Percentiles rank a stretch among this genome's conserved stretches.
Conservation (phyloP, 176 grass and related monocot species). For the bread wheat (Triticum aestivum) region DNA sequence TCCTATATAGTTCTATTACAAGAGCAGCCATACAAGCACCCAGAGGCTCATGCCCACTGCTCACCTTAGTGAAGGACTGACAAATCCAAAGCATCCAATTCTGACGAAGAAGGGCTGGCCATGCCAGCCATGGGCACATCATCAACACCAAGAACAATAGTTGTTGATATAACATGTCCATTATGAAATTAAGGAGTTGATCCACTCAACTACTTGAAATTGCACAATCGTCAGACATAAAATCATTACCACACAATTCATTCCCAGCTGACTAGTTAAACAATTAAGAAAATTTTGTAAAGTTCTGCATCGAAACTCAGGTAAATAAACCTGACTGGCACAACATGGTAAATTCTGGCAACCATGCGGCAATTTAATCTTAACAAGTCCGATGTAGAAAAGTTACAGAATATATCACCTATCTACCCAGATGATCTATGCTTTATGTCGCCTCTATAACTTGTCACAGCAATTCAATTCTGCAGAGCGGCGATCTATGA, state of each 20-base stretch:
- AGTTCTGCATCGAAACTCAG: neutral
- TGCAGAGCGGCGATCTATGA: neutral
- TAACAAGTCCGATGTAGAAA: neutral
- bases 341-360: neutral
- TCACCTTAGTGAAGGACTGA: too few relatives aligned
- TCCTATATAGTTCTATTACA: too few relatives aligned
- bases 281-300: neutral
- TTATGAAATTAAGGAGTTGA: too few relatives aligned
- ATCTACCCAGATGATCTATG: neutral
- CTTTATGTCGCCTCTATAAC: neutral
- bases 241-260: too few relatives aligned
- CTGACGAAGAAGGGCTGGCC: too few relatives aligned
- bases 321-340: neutral
- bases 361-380: neutral
- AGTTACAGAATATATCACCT: neutral
- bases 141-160: too few relatives aligned
- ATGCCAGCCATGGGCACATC: too few relatives aligned
- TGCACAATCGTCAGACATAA: neutral
- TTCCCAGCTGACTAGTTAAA: neutral
- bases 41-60: too few relatives aligned
- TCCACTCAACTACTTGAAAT: too few relatives aligned
- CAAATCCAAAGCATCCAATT: too few relatives aligned
- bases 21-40: too few relatives aligned
- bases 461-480: neutral
- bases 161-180: too few relatives aligned